Evolutionary conservation across 208 protist genomes (phyloP).

Genomic region (Acanthamoeba rhysodes): DNA sequence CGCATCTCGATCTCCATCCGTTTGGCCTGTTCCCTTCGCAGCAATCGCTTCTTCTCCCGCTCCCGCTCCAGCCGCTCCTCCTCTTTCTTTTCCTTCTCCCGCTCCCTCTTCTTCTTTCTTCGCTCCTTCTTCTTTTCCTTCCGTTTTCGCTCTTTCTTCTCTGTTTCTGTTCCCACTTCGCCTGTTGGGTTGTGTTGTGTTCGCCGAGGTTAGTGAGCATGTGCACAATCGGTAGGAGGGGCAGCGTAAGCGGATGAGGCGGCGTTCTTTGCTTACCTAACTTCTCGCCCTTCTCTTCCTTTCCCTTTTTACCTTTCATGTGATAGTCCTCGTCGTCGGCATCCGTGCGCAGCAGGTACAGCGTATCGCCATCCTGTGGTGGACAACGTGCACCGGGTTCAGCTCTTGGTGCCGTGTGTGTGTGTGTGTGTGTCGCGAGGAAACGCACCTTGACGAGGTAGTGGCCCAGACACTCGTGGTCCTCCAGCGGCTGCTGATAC

Average conservation of each 20-base stretch:
- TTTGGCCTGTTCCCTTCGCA: background rate
- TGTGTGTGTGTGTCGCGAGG: no score
- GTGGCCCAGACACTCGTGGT: constrained; percentile 29
- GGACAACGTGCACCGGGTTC: no score
- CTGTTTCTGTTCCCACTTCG: background rate
- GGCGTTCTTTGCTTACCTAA: background rate
- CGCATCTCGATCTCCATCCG: constrained; percentile 4
- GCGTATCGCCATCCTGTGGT: background rate
- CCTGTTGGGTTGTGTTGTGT: background rate
- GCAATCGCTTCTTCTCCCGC: background rate
- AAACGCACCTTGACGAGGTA: constrained; percentile 32
- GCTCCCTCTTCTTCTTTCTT: constrained; percentile 29
- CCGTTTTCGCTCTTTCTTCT: constrained; percentile 21
- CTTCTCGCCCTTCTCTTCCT: constrained; percentile 9
- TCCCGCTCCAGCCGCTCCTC: constrained; percentile 4
- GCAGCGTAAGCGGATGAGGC: no score
- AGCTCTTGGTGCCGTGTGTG: no score
- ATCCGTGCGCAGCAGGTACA: constrained; percentile 34
- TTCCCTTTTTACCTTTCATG: background rate
- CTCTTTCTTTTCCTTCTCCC: constrained; percentile 16
- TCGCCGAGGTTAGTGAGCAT: background rate
- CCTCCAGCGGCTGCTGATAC: constrained; percentile 23
- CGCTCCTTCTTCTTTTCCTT: constrained; percentile 31
- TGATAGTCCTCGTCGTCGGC: constrained; percentile 30
- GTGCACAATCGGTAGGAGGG: no score